These are phyloP conservation scores for Rhizopogon rudus DNA, from an alignment of 768 basidiomycete species.

Conservation along the genomic window DNA sequence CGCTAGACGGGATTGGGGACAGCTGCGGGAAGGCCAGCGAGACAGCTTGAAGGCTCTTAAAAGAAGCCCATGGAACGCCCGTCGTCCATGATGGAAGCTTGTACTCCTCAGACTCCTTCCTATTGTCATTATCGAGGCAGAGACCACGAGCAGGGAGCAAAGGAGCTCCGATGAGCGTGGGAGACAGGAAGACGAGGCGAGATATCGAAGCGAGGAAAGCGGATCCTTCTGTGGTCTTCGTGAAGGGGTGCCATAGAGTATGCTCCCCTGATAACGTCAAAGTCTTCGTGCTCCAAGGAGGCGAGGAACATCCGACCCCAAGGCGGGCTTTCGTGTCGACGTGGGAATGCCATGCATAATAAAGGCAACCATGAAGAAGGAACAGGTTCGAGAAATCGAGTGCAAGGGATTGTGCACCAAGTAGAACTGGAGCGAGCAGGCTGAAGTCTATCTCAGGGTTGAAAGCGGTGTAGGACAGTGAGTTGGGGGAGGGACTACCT, in stretches of 20 bases:
- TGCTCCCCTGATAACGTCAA: constrained; percentile 29
- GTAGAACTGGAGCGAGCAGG: constrained; percentile 7
- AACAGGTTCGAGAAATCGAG: constrained; percentile 27
- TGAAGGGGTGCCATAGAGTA: constrained; percentile 26
- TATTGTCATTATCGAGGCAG: too few species aligned
- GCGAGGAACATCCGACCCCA: constrained; percentile 18
- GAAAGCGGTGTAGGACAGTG: background rate
- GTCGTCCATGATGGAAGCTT: constrained; percentile 11
- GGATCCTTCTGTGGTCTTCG: constrained; percentile 23
- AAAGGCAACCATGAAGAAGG: constrained; percentile 31
- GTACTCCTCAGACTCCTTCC: background rate
- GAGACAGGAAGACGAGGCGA: constrained; percentile 26
- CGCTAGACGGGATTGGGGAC: background rate
- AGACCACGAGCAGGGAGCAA: background rate
- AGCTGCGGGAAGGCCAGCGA: background rate
- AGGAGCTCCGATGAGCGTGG: background rate
- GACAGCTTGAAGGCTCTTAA: constrained; percentile 20
- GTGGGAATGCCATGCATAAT: background rate
- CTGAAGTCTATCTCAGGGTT: constrained; percentile 17
- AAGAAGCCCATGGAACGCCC: constrained; percentile 26
- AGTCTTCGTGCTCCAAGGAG: constrained; percentile 8
- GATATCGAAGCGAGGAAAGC: constrained; percentile 33
- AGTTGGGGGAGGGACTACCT: constrained; percentile 12
- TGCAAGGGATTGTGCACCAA: constrained; percentile 19
- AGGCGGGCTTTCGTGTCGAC: too few species aligned